phyloP scores from a whole-genome alignment of 257 asterid species.

The Solanum neorickii region DNA sequence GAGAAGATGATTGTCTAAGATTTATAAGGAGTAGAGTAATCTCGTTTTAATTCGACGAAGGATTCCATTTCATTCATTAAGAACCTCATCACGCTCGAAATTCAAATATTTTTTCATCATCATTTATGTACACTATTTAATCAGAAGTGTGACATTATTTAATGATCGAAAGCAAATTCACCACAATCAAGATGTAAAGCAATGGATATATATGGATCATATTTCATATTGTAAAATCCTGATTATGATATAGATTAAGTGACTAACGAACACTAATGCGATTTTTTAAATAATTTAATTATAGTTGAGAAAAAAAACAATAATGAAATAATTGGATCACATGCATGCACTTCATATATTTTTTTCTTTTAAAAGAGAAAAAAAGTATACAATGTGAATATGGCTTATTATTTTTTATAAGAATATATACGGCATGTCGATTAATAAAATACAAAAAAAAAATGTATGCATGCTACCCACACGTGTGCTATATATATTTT shows the following conservation, averaged over 20 bases:
- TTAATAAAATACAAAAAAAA: neutral
- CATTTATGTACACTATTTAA: too few relatives aligned
- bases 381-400: neutral
- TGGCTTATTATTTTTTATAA: neutral
- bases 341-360: neutral
- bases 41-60: neutral
- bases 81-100: rapidly evolving
- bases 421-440: neutral
- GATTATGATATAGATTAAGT: neutral
- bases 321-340: neutral
- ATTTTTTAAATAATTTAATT: neutral
- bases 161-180: neutral
- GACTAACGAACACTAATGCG: neutral
- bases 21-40: too few relatives aligned
- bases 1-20: rapidly evolving
- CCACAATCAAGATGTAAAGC: neutral
- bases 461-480: neutral
- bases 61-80: too few relatives aligned
- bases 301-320: neutral
- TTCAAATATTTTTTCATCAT: rapidly evolving
- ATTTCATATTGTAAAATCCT: neutral
- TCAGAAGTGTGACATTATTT: neutral
- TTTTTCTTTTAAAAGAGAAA: too few relatives aligned
- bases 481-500: neutral
- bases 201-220: neutral